Evolutionary conservation across 1,284 basidiomycete genomes (phyloP).

Genomic region (Tylopilus orsonianus): DNA sequence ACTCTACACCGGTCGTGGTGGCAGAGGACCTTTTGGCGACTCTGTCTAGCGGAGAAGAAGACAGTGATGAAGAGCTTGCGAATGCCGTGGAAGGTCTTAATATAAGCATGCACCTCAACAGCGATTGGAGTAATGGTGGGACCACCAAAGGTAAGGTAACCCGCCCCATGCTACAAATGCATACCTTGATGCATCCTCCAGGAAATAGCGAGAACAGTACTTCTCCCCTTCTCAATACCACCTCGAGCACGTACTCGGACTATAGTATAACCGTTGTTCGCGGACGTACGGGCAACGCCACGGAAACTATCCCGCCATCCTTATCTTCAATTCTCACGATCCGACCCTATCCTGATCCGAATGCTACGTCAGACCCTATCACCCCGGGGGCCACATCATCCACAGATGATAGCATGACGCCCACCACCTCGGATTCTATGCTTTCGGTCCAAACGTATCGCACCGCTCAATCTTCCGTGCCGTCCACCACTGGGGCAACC

Average conservation of each 20-base stretch:
- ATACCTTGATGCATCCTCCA: slow-evolving; percentile 24
- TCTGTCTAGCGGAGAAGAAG: slow-evolving; percentile 48
- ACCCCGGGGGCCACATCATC: slow-evolving; percentile 32
- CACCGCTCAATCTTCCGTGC: slow-evolving; percentile 56
- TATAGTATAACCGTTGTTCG: slow-evolving; percentile 72
- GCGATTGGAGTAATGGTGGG: slow-evolving; percentile 44
- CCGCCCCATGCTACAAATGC: slow-evolving; percentile 10
- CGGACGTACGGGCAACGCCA: slow-evolving; percentile 40
- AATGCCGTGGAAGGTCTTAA: slow-evolving; percentile 62
- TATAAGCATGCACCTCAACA: slow-evolving; percentile 48
- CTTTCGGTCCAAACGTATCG: slow-evolving; percentile 67
- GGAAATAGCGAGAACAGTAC: slow-evolving; percentile 42
- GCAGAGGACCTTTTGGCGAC: slow-evolving; percentile 30
- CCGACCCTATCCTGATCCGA: slow-evolving; percentile 52
- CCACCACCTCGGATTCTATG: slow-evolving; percentile 41
- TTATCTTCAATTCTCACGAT: slow-evolving; percentile 75
- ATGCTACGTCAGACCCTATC: slow-evolving; percentile 38
- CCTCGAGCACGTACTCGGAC: slow-evolving; percentile 47
- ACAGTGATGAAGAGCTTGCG: slow-evolving; percentile 62
- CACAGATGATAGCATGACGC: slow-evolving; percentile 30
- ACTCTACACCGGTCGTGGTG: slow-evolving; percentile 17
- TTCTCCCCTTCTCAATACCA: slow-evolving; percentile 57
- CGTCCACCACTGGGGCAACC: slow-evolving; percentile 64
- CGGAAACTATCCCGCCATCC: slow-evolving; percentile 48
- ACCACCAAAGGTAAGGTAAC: slow-evolving; percentile 38